These are phyloP conservation scores for Berberis thunbergii DNA, from an alignment of 164 flowering plant species.

Conservation along the genomic window DNA sequence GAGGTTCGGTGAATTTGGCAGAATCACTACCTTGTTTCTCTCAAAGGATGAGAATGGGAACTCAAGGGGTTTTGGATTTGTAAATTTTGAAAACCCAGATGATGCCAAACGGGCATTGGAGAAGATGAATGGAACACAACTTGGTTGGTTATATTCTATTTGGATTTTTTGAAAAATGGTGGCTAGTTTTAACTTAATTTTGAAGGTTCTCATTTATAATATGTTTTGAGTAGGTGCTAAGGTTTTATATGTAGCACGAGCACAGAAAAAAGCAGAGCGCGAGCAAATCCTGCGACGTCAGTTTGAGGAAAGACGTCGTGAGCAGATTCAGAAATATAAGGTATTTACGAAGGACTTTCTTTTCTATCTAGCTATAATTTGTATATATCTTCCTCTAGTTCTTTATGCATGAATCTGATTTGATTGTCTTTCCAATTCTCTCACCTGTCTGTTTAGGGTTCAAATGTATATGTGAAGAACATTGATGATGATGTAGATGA, in stretches of 20 bases:
- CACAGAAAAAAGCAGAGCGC: constrained; percentile 81
- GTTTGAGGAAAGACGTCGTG: constrained; percentile 69
- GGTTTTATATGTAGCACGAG: constrained; percentile 69
- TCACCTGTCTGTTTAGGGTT: constrained; percentile 29
- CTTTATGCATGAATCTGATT: background rate
- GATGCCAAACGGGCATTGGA: constrained; percentile 68
- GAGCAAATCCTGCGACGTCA: constrained; percentile 50
- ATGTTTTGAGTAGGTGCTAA: constrained; percentile 47
- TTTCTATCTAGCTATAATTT: background rate
- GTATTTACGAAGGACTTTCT: constrained; percentile 16
- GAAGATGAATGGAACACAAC: constrained; percentile 54
- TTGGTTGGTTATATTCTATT: constrained; percentile 36
- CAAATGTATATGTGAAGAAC: constrained; percentile 80
- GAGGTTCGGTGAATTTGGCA: constrained; percentile 70
- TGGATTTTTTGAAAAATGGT: background rate
- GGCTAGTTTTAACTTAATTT: background rate
- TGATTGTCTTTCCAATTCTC: background rate
- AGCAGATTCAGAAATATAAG: constrained; percentile 52
- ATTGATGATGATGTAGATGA: constrained; percentile 63
- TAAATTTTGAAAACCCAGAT: constrained; percentile 65
- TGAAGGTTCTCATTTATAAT: background rate
- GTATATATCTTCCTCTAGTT: background rate
- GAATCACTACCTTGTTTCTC: constrained; percentile 44
- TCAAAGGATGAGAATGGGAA: constrained; percentile 52
- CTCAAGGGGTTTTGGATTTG: constrained; percentile 91